Conservation (phyloP, 371 early-diverging fungal species). For the Rhizopus stolonifer region DNA sequence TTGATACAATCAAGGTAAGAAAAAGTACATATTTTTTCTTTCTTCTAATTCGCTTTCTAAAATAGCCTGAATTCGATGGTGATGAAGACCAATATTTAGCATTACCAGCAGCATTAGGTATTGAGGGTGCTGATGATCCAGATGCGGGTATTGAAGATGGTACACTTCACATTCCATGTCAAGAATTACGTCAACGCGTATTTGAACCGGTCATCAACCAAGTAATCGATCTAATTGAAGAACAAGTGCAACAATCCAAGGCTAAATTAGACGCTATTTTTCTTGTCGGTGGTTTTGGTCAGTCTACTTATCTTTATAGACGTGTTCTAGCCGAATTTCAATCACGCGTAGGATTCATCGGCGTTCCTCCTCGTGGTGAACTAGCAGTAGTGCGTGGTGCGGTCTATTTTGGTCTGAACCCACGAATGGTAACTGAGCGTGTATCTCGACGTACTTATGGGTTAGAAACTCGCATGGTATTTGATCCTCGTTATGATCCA, state of each 20-base stretch:
- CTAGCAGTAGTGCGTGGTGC: conserved; percentile 53
- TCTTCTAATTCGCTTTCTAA: too few relatives aligned
- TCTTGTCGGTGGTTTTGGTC: conserved; percentile 63
- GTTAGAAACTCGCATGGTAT: conserved; percentile 63
- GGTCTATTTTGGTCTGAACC: conserved; percentile 59
- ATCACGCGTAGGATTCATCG: conserved; percentile 51
- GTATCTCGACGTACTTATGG: conserved; percentile 64
- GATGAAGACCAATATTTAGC: conserved; percentile 58
- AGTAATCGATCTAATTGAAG: conserved; percentile 57
- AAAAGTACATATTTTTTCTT: conserved; percentile 5
- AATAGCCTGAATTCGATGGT: conserved; percentile 63
- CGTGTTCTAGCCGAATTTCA: conserved; percentile 47
- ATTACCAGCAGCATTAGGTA: conserved; percentile 53
- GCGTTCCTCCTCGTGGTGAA: conserved; percentile 57
- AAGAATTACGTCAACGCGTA: conserved; percentile 51
- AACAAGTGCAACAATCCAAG: conserved; percentile 50
- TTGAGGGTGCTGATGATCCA: conserved; percentile 53
- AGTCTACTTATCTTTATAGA: conserved; percentile 56
- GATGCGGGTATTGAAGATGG: conserved; percentile 61
- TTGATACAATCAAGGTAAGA: conserved; percentile 49
- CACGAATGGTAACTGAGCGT: conserved; percentile 58
- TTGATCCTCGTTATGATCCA: conserved; percentile 56
- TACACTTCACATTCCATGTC: conserved; percentile 50
- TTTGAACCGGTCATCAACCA: conserved; percentile 65
- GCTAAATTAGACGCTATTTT: conserved; percentile 52